These are phyloP conservation scores for Tylopilus felleus DNA, from an alignment of 768 basidiomycete genomes.

Conservation along the genomic window DNA sequence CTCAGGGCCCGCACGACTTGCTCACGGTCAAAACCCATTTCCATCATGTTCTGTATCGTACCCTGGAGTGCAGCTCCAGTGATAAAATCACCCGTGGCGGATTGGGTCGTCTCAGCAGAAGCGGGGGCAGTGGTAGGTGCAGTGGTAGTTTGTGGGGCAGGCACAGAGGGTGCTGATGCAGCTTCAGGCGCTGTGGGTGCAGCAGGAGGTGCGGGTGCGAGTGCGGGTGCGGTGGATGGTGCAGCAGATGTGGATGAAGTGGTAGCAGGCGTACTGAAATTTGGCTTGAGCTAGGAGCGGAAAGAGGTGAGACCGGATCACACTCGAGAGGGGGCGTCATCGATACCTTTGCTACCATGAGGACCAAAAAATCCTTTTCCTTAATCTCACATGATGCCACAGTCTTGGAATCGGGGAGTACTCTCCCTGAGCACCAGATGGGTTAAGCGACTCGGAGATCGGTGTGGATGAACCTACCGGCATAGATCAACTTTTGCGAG, in stretches of 20 bases:
- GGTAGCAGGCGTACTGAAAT: slow-evolving; percentile 27
- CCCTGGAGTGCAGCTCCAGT: slow-evolving; percentile 72
- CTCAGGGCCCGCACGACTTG: slow-evolving; percentile 81
- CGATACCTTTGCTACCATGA: slow-evolving; percentile 93
- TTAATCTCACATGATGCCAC: slow-evolving; percentile 88
- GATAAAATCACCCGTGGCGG: slow-evolving; percentile 60
- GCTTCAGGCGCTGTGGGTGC: slow-evolving; percentile 31
- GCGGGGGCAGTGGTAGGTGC: slow-evolving; percentile 28
- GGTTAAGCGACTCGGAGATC: slow-evolving; percentile 5
- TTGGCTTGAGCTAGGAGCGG: slow-evolving; percentile 51
- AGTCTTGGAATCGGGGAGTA: slow-evolving; percentile 83
- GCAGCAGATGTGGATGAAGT: slow-evolving; percentile 23
- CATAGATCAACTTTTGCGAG: slow-evolving; percentile 91
- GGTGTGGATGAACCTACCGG: slow-evolving; percentile 51
- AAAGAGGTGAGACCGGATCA: slow-evolving; percentile 1
- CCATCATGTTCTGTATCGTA: slow-evolving; percentile 78
- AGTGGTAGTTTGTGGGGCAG: slow-evolving; percentile 32
- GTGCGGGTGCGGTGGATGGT: slow-evolving; percentile 1
- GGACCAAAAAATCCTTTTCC: slow-evolving; percentile 98
- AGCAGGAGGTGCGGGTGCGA: slow-evolving; percentile 11
- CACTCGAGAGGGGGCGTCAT: slow-evolving; percentile 7
- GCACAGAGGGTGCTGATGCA: slow-evolving; percentile 31
- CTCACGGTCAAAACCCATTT: slow-evolving; percentile 92
- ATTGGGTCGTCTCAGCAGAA: slow-evolving; percentile 22
- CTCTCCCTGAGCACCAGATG: slow-evolving; percentile 63